Evolutionary conservation across 1,284 basidiomycete genomes (phyloP).

Genomic region (Ganoderma leucocontextum): DNA sequence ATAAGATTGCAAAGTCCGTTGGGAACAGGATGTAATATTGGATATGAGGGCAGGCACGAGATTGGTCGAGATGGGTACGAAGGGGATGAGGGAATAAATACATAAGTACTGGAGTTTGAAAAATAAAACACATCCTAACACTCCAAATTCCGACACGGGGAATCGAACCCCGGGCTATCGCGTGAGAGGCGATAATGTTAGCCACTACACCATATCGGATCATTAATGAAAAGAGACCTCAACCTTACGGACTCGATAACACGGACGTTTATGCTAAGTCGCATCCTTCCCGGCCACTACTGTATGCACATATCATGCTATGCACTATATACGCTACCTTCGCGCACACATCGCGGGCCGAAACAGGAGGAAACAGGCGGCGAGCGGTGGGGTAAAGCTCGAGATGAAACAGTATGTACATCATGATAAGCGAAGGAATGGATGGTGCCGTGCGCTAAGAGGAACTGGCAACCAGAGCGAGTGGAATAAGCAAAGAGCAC

Average conservation of each 20-base stretch:
- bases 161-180: constrained; percentile 18
- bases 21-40: background rate
- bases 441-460: background rate
- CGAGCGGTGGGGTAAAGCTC: background rate
- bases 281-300: background rate
- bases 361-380: too few relatives aligned
- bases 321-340: background rate
- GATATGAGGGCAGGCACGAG: too few relatives aligned
- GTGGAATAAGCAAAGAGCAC: background rate
- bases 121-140: background rate
- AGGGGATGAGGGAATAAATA: too few relatives aligned
- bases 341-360: too few relatives aligned
- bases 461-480: background rate
- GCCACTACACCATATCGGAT: constrained; percentile 20
- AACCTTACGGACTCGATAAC: too few relatives aligned
- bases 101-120: too few relatives aligned
- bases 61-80: too few relatives aligned
- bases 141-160: constrained; percentile 15
- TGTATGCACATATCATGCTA: background rate
- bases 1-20: background rate
- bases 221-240: too few relatives aligned
- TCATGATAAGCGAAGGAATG: background rate
- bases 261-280: too few relatives aligned
- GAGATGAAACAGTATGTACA: background rate
- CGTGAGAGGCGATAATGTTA: constrained; percentile 21